A percentile compares a stretch with the other conserved stretches of the same genome.
Evolutionary conservation across 225 moss, liverwort and hornwort species (phyloP).

Genomic region (Bryoerythrophyllum caledonicum): DNA sequence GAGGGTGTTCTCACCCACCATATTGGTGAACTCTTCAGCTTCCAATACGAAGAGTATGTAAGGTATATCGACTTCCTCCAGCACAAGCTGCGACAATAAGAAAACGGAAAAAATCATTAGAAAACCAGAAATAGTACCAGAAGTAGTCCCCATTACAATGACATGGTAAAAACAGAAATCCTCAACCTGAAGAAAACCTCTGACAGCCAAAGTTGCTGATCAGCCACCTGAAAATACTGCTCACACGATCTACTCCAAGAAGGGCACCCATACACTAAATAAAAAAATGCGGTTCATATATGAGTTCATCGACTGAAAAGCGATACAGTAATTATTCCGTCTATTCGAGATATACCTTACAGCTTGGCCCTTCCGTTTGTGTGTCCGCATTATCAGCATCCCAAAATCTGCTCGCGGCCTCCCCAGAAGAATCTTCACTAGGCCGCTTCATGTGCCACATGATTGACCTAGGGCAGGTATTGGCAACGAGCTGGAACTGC

Average conservation of each 20-base stretch:
- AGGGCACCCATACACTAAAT: not conserved
- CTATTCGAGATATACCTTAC: conserved; percentile 37
- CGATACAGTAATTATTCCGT: not conserved
- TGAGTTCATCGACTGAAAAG: conserved; percentile 2
- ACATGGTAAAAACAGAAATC: not conserved
- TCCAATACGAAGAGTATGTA: conserved; percentile 76
- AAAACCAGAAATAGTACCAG: not conserved
- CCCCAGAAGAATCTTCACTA: conserved; percentile 45
- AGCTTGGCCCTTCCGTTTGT: conserved; percentile 55
- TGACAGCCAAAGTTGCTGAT: not conserved
- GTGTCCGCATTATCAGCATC: conserved; percentile 52
- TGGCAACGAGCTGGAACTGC: conserved; percentile 55
- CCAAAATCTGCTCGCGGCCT: conserved; percentile 42
- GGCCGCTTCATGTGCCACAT: conserved; percentile 88
- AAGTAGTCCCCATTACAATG: not conserved
- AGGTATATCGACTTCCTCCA: conserved; percentile 80
- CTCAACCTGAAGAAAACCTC: not conserved
- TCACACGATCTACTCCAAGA: conserved; percentile 1
- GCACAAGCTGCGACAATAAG: conserved; percentile 53
- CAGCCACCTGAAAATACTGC: conserved; percentile 14
- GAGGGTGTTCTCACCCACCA: conserved; percentile 55
- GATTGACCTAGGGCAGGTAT: conserved; percentile 60
- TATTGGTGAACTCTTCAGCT: conserved; percentile 73
- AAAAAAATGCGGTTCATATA: not conserved
- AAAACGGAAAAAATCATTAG: not conserved